Evolutionary conservation across 257 asterid genomes (phyloP), one percentile per base, ranked within the genome.

Genomic region (Petrea volubilis): DNA sequence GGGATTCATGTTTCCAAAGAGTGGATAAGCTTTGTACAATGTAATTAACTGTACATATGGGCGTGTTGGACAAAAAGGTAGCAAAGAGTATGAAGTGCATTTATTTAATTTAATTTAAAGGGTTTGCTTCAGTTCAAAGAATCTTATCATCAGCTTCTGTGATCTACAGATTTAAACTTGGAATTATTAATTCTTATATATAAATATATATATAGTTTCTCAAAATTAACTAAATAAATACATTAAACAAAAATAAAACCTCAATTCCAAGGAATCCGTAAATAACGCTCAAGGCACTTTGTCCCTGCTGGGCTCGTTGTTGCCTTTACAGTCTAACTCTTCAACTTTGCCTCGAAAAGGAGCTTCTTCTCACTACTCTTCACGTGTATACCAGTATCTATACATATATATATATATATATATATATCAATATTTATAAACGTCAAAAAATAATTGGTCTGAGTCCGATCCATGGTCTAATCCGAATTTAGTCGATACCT

Each of bases 331-430:
- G 79, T 68, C 80, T 47, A 71, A 60, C 60, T 62, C 72, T 79
- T 50, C 23, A 62, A 61, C 64, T 74, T 75, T 80, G 79, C 82
- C 82, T 77, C 80, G 75, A 70, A 73, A 80, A 80, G 23, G 75
- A 77, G 57, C 78, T 73, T 68, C 49, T 43, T 44, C 49, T 67
- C 73, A 71, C 73, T 23, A 53, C 78, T 71, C 29, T 76, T 79
- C 84, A 80, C 82, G 85, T 80, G 85, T 60, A 14, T 34, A 55
- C 72, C 77, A 80, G 36, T 47, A 52, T 27, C 66, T 46, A 53
- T 21, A 20, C 17, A 20, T 6, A 41, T 21, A 41, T 11, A n/a
- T 40, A 40, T 10, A 7, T 10, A 46, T 3, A 51, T 50, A 29
- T 3, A 7, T n/a, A 24, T n/a, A 14, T 24, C 14, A 4, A 27